Evolutionary conservation across 768 basidiomycete genomes (phyloP).

Genomic region (Roridomyces roridus): DNA sequence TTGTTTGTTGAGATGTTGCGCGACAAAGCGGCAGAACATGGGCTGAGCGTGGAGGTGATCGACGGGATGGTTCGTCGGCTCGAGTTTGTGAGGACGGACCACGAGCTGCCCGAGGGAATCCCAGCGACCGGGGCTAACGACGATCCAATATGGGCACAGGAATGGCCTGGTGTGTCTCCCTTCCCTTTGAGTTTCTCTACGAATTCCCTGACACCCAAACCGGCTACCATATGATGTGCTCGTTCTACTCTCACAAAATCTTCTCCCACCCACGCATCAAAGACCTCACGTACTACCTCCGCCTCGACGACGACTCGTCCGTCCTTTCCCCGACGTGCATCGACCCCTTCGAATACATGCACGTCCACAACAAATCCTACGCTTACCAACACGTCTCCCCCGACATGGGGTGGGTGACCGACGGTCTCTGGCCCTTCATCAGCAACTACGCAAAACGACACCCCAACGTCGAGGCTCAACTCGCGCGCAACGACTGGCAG

Average conservation of each 20-base stretch:
- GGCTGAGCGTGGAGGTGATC: background rate
- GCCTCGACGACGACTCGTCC: slow-evolving; percentile 26
- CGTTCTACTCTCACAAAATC: slow-evolving; percentile 26
- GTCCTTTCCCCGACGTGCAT: slow-evolving; percentile 16
- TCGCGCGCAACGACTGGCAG: slow-evolving; percentile 16
- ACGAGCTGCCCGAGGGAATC: slow-evolving; percentile 5
- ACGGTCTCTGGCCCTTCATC: slow-evolving; percentile 23
- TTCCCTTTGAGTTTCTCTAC: no score
- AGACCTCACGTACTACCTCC: slow-evolving; percentile 26
- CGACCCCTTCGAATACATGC: slow-evolving; percentile 28
- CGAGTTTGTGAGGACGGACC: background rate
- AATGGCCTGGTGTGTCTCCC: slow-evolving; percentile 10
- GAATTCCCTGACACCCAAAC: background rate
- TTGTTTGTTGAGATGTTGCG: slow-evolving; percentile 1
- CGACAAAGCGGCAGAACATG: background rate
- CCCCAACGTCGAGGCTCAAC: slow-evolving; percentile 6
- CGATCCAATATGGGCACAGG: background rate
- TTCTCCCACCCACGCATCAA: slow-evolving; percentile 25
- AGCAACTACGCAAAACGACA: slow-evolving; percentile 19
- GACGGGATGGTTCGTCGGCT: slow-evolving; percentile 1
- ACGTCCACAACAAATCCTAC: slow-evolving; percentile 19
- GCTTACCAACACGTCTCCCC: slow-evolving; percentile 10
- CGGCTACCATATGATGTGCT: slow-evolving; percentile 29
- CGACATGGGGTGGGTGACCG: slow-evolving; percentile 17
- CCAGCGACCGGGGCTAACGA: background rate